phyloP scores from a whole-genome alignment of 2,329 filamentous ascomycete genomes.

The Ramularia collo-cygni region DNA sequence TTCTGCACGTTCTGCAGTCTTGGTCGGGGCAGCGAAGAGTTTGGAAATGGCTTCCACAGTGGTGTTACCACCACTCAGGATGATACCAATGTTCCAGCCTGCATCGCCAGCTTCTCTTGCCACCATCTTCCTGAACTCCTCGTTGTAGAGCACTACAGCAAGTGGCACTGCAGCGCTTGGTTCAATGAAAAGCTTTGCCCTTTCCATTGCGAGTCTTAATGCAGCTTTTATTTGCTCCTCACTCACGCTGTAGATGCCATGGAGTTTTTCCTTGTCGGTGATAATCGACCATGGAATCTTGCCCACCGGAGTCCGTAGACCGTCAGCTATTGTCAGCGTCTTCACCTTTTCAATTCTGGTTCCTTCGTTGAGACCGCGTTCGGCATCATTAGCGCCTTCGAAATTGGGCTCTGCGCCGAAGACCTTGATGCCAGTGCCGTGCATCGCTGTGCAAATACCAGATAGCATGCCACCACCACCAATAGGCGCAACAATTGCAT shows the following conservation, averaged over 20 bases:
- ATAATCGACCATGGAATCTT: slow-evolving; percentile 70
- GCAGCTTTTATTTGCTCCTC: slow-evolving; percentile 77
- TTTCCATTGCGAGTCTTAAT: slow-evolving; percentile 71
- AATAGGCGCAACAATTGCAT: slow-evolving; percentile 66
- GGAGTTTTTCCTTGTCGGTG: slow-evolving; percentile 61
- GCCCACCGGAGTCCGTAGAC: slow-evolving; percentile 76
- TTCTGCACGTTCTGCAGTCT: slow-evolving; percentile 33
- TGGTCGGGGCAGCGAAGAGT: slow-evolving; percentile 39
- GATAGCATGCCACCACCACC: slow-evolving; percentile 85
- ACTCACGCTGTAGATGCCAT: slow-evolving; percentile 63
- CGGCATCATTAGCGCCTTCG: slow-evolving; percentile 76
- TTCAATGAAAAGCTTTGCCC: slow-evolving; percentile 86
- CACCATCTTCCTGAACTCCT: slow-evolving; percentile 69
- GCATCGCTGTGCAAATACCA: slow-evolving; percentile 70
- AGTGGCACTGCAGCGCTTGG: slow-evolving; percentile 79
- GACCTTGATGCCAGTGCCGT: slow-evolving; percentile 64
- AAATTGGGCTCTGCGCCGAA: slow-evolving; percentile 83
- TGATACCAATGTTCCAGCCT: slow-evolving; percentile 64
- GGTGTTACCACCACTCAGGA: slow-evolving; percentile 60
- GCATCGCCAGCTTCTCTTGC: slow-evolving; percentile 61
- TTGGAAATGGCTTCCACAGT: slow-evolving; percentile 54
- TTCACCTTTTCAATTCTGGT: slow-evolving; percentile 61
- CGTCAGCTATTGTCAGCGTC: slow-evolving; percentile 80
- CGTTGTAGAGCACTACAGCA: slow-evolving; percentile 75
- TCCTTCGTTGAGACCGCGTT: slow-evolving; percentile 60